Evolutionary conservation across 257 asterid genomes (phyloP), one percentile per base, ranked within the genome.

Genomic region (Salvia hispanica): DNA sequence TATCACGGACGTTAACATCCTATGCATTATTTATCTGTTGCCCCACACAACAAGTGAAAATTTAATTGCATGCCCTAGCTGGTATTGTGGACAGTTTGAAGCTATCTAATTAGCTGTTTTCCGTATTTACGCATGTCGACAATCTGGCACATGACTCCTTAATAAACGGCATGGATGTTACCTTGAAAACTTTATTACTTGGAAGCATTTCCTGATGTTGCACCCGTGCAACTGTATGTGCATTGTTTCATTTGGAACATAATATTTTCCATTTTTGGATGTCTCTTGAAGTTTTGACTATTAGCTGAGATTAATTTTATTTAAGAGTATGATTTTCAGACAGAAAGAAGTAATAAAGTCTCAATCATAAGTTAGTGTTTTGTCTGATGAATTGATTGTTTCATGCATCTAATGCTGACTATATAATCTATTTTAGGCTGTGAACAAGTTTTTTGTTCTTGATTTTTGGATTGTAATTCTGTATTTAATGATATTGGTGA

Each of bases 401-500:
- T 40, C 58, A 34, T 13, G 48, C 33, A 62, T 54, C 54, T 34
- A 18, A 18, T 62, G 3, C 39, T 48, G 10, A 10, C 55, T 51
- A n/a, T 18, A 28, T 44, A 21, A 65, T 76, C 2, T 43, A 51
- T 45, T 51, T 37, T 59, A 34, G 7, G 64, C 61, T 60, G 53
- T 62, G 46, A 18, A 48, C 11, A 42, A 62, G 11, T 36, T 11
- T 12, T 61, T 60, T 37, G 15, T 65, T 39, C 44, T 18, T 66
- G 61, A 56, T 9, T 54, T 67, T 39, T 46, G 48, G 57, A 18
- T 51, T 10, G 13, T 5, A 25, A 12, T 52, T 52, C 16, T 74
- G 28, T 74, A 53, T 55, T 28, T 42, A 66, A 9, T 37, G 69
- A 67, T 77, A 46, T 46, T 54, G 21, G 58, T 67, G 70, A 73